Evolutionary conservation across 2,329 filamentous ascomycete genomes (phyloP).

Genomic region (Calonectria pteridis): DNA sequence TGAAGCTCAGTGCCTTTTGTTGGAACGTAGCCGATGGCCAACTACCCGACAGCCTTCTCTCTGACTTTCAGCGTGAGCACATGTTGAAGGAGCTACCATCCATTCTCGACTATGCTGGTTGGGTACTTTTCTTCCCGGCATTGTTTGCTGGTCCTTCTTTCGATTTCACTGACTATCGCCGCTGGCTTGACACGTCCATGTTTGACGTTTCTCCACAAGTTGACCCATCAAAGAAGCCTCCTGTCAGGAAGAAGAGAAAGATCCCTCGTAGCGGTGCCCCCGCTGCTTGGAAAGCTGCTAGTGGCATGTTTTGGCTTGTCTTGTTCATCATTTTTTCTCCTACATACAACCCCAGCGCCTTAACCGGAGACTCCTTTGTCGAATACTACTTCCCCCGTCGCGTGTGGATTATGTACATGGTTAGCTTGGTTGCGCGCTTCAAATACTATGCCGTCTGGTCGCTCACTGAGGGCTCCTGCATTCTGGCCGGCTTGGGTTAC

Average conservation of each 20-base stretch:
- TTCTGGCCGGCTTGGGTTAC: conserved; percentile 92
- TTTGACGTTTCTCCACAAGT: conserved; percentile 86
- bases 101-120: conserved; percentile 86
- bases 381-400: conserved; percentile 77
- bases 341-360: conserved; percentile 73
- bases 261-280: conserved; percentile 93
- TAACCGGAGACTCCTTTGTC: conserved; percentile 76
- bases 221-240: conserved; percentile 88
- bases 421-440: conserved; percentile 82
- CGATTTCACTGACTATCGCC: conserved; percentile 91
- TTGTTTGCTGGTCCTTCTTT: conserved; percentile 92
- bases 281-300: conserved; percentile 79
- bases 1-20: conserved; percentile 97
- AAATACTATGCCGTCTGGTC: conserved; percentile 99
- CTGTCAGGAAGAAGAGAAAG: conserved; percentile 88
- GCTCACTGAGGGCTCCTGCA: conserved; percentile 93
- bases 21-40: conserved; percentile 98
- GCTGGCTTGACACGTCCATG: conserved; percentile 94
- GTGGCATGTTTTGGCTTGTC: conserved; percentile 83
- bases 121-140: conserved; percentile 95
- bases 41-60: conserved; percentile 82
- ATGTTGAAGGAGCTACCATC: conserved; percentile 80
- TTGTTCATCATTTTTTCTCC: conserved; percentile 79
- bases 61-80: conserved; percentile 86
- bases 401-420: conserved; percentile 84